A percentile compares a stretch with the other conserved stretches of the same genome.
phyloP scores from a whole-genome alignment of 306 rosid species.

The Inga leiocalycina region DNA sequence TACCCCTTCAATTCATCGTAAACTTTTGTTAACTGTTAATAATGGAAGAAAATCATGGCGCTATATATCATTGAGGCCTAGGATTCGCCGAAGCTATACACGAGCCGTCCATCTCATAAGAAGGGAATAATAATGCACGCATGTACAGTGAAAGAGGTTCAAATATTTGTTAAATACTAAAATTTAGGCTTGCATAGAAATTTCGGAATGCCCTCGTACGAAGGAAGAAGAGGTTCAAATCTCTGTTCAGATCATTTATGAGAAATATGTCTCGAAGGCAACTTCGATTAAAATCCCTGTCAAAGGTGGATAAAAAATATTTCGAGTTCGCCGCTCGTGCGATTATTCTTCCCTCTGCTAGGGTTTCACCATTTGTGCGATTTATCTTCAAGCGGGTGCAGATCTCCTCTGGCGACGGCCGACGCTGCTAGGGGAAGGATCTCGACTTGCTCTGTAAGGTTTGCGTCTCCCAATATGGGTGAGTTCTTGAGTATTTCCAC shows the following conservation, averaged over 20 bases:
- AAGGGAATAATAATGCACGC: not conserved
- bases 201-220: not conserved
- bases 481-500: too few species aligned
- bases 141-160: too few species aligned
- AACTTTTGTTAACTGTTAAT: not conserved
- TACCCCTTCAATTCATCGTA: not conserved
- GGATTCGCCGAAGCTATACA: slow-evolving; percentile 4
- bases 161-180: not conserved
- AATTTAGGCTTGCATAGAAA: too few species aligned
- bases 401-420: too few species aligned
- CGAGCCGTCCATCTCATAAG: not conserved
- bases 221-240: not conserved
- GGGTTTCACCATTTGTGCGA: too few species aligned
- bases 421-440: too few species aligned
- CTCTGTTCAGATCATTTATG: not conserved
- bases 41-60: not conserved
- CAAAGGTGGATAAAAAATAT: too few species aligned
- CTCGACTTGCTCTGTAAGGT: too few species aligned
- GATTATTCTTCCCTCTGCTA: too few species aligned
- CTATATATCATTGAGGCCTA: not conserved
- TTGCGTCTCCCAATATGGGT: too few species aligned
- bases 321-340: too few species aligned
- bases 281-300: not conserved
- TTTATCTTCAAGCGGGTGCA: too few species aligned
- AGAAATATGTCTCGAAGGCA: not conserved